Base-by-base conservation (phyloP, 805 yeast species). In the Citeromyces matritensis region DNA sequence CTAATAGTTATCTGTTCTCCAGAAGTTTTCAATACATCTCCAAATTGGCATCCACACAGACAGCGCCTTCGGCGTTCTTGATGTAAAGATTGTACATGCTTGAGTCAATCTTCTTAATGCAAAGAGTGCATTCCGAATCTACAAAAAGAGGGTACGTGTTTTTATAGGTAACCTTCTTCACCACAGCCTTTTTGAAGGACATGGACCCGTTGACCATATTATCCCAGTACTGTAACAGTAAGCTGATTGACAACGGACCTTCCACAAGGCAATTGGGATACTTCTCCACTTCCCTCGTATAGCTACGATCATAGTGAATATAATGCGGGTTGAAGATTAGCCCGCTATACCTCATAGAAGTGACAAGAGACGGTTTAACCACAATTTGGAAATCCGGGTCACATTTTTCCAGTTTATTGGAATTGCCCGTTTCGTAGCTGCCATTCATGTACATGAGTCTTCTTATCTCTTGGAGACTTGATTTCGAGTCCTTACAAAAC, bases 311-410 rank as follows among this genome's bases (percentile, higher is more conserved):
- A 49, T 73, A 75, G 53, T 88, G 98, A 26, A 88, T 82, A 35
- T 66, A 64, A 51, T 88, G 98, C 3, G 93, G 63, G 48, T 88
- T 88, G 54, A 74, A 75, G 1, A 91, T 75, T 33, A 91, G 49
- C 9, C 82, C 77, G 29, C 88, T 74, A 53, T 73, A 81, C 38
- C 83, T 56, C 39, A 73, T 63, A 24, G 73, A 57, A 26, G 69
- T 59, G 6, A 58, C 44, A 33, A 54, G 51, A 5, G 66, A 45
- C 27, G 69, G 65, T 14, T 34, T 53, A 27, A 60, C 43, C 14
- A 40, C 41, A 30, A 45, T 52, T 6, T 47, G 31, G 26, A 32
- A 34, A 9, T 47, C 47, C 5, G 60, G 41, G 6, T n/a, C 27
- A n/a, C 13, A 17, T 8, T 7, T 21, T 9, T 6, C n/a, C 30